Conservation (phyloP, 352 stramenopile genomes). For the Pythium phragmiticola region DNA sequence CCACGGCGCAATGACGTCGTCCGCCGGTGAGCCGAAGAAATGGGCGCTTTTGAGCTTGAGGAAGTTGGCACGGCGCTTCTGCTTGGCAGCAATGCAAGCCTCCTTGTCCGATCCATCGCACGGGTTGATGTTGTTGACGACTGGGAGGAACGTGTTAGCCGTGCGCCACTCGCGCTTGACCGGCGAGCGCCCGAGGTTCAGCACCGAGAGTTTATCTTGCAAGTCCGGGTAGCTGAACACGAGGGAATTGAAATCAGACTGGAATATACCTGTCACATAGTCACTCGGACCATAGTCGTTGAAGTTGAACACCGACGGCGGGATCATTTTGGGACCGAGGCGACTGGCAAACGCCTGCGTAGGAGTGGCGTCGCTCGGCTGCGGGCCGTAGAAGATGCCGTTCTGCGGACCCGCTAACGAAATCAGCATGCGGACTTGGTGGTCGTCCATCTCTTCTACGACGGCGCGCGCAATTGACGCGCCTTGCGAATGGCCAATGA, state of each 20-base stretch:
- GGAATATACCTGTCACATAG: constrained; percentile 37
- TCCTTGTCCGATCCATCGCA: neutral
- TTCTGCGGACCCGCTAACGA: constrained; percentile 50
- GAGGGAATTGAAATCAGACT: constrained; percentile 34
- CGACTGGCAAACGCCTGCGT: constrained; percentile 33
- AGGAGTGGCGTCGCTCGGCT: constrained; percentile 32
- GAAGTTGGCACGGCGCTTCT: constrained; percentile 36
- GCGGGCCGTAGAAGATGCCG: constrained; percentile 51
- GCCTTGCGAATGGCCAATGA: constrained; percentile 51
- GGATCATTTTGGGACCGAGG: constrained; percentile 33
- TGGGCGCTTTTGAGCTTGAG: constrained; percentile 25
- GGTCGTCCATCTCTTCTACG: constrained; percentile 59
- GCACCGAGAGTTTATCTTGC: constrained; percentile 33
- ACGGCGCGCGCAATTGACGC: constrained; percentile 41
- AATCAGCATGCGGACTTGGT: constrained; percentile 44
- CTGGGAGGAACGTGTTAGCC: constrained; percentile 40
- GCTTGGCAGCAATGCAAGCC: constrained; percentile 1
- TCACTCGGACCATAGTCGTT: constrained; percentile 24
- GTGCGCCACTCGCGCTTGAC: constrained; percentile 6
- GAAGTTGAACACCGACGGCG: constrained; percentile 36
- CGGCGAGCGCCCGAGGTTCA: constrained; percentile 40
- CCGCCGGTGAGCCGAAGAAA: constrained; percentile 38
- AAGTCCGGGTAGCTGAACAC: constrained; percentile 28
- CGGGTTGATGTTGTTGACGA: constrained; percentile 29
- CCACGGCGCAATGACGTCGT: constrained; percentile 40